Evolutionary conservation across 2,329 filamentous ascomycete genomes (phyloP), one percentile per base, ranked within the genome.

Genomic region (Ambrosiella cleistominuta): DNA sequence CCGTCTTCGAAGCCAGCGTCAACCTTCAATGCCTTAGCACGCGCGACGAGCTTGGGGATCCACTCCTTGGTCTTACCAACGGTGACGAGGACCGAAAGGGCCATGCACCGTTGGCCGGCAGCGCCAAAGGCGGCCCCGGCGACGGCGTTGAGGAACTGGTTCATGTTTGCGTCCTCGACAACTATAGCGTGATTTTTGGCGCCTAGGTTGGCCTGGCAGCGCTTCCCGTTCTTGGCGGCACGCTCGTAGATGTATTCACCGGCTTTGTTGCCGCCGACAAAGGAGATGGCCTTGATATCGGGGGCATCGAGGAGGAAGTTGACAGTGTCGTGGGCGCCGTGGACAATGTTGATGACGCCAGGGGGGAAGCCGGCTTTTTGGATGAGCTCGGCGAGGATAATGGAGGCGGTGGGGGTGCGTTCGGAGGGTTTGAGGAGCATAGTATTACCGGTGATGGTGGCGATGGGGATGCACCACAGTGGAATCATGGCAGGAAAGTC

Each of bases 401-500:
- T 89, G 66, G 83, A 82, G 8, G 86, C 86, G 61, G 87, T 87
- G 7, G 87, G 87, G 66, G 91, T 87, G 60, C 87, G 81, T 74
- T 94, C 87, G 1, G 87, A 91, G 8, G 87, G 87, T 77, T 94
- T 94, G 64, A 94, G 75, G 64, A 94, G 80, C 60, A 89, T 75
- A 12, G 86, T 90, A 74, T 94, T 94, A 56, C 87, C 87, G 15
- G 85, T 88, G 36, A 90, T 80, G 49, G 86, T 87, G 52, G 87
- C 87, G 64, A 93, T 86, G 44, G 87, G 88, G 62, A 94, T 89
- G 61, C 80, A 88, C 87, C 87, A 94, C n/a, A 94, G 77, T 2
- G 87, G 88, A 69, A 94, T 93, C 87, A 94, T 94, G 65, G 87
- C 87, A 49, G 87, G 87, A 72, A 93, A 93, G 75, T 93, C 83